Evolutionary conservation across 2,329 filamentous ascomycete genomes (phyloP), one percentile per base, ranked within the genome.

Genomic region (Exophiala calicioides): DNA sequence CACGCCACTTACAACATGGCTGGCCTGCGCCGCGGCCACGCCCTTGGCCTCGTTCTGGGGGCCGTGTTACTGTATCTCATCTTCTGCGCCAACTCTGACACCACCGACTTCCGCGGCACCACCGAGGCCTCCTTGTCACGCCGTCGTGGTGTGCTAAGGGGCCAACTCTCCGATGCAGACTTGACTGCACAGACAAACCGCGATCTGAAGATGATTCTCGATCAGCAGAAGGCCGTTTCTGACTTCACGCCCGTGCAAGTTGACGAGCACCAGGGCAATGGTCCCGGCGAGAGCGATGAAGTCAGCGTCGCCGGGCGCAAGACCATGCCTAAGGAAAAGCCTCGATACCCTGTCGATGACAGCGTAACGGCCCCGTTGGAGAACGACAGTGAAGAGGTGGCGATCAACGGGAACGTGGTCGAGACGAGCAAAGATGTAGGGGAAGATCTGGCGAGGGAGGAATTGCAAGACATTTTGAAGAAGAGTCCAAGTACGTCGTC

Each of bases 401-500:
- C 40, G n/a, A 26, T 44, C 12, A 40, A 42, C 10, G 33, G 23
- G n/a, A 39, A 42, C n/a, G 41, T 45, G 23, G 47, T 43, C 33
- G 47, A 58, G 19, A 53, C 55, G 52, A 10, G 66, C 72, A 37
- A 67, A 71, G 41, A 61, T 61, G 27, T 59, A 65, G 36, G 76
- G 56, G 80, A 85, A 44, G 77, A 80, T 44, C 77, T 82, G 44
- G 81, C 86, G 2, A 83, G 90, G 64, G 69, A 71, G 13, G 87
- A 89, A 65, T 69, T 97, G 53, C 85, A 89, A 61, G 67, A 68
- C 5, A 95, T 97, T 37, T 68, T 97, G 55, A 93, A 90, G 72
- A 85, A 91, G 72, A 85, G 88, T 3, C 90, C 91, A 12, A 84
- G 89, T 94, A 80, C 58, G 80, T 72, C 35, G 24, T 13, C 15